phyloP scores from a whole-genome alignment of 2,329 filamentous ascomycete species.

The Periconia sp. region DNA sequence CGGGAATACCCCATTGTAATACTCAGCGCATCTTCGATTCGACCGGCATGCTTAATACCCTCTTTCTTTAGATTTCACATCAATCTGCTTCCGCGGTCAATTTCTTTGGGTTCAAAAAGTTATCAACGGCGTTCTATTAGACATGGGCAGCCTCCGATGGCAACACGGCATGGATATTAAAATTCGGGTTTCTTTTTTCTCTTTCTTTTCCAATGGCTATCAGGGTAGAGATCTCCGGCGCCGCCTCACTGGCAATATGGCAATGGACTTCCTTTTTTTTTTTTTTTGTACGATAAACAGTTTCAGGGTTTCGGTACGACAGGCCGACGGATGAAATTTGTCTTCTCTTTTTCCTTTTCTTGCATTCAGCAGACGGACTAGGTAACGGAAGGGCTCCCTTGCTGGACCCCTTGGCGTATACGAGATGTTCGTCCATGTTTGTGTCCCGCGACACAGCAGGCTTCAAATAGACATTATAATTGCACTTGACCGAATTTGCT shows the following conservation, averaged over 20 bases:
- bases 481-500: slow-evolving; percentile 29
- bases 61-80: slow-evolving; percentile 26
- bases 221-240: slow-evolving; percentile 35
- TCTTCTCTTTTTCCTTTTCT: background rate
- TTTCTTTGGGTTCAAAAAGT: slow-evolving; percentile 40
- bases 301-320: slow-evolving; percentile 32
- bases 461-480: slow-evolving; percentile 39
- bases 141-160: slow-evolving; percentile 39
- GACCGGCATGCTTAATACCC: slow-evolving; percentile 43
- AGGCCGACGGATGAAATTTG: slow-evolving; percentile 30
- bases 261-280: slow-evolving; percentile 33
- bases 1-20: slow-evolving; percentile 41
- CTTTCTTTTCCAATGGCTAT: slow-evolving; percentile 26
- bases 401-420: slow-evolving; percentile 28
- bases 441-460: slow-evolving; percentile 37
- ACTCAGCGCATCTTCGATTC: slow-evolving; percentile 37
- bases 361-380: slow-evolving; percentile 36
- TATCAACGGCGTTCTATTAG: slow-evolving; percentile 43
- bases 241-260: slow-evolving; percentile 34
- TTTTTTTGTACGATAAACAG: slow-evolving; percentile 20
- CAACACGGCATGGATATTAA: slow-evolving; percentile 40
- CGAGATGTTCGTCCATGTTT: slow-evolving; percentile 27
- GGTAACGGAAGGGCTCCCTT: slow-evolving; percentile 25
- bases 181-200: slow-evolving; percentile 33
- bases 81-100: slow-evolving; percentile 30